These are phyloP conservation scores for Penicillium tannophilum DNA, from an alignment of 495 filamentous ascomycete genomes.

Conservation along the genomic window DNA sequence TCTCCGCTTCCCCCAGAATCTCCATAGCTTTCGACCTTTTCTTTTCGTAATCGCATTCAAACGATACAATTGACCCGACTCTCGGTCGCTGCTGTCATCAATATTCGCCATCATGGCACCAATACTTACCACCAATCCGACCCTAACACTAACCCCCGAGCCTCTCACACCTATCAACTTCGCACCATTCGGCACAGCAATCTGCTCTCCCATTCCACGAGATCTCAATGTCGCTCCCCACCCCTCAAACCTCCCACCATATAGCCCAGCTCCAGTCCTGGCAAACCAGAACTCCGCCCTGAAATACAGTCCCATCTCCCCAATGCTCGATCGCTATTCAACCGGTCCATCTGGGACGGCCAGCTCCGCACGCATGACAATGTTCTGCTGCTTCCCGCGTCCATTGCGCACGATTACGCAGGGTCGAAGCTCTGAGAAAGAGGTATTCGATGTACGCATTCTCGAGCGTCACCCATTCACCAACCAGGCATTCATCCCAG, in stretches of 20 bases:
- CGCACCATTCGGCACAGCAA: slow-evolving; percentile 79
- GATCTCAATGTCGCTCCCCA: slow-evolving; percentile 49
- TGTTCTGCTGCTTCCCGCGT: slow-evolving; percentile 87
- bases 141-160: slow-evolving; percentile 46
- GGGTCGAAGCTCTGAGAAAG: slow-evolving; percentile 17
- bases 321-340: slow-evolving; percentile 65
- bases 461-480: slow-evolving; percentile 95
- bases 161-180: slow-evolving; percentile 70
- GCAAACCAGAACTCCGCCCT: slow-evolving; percentile 88
- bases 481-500: slow-evolving; percentile 86
- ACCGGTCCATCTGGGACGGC: slow-evolving; percentile 62
- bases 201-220: slow-evolving; percentile 67
- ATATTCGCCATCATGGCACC: slow-evolving; percentile 25
- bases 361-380: slow-evolving; percentile 70
- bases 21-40: background rate
- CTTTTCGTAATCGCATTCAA: background rate
- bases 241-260: slow-evolving; percentile 42
- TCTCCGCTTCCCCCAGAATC: slow-evolving; percentile 2
- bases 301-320: slow-evolving; percentile 80
- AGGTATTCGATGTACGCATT: slow-evolving; percentile 67
- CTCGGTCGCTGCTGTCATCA: background rate
- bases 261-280: slow-evolving; percentile 38
- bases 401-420: slow-evolving; percentile 34
- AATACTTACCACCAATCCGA: slow-evolving; percentile 36
- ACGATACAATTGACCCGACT: background rate